Percentiles rank a stretch among this genome's conserved stretches.
Conservation (phyloP, 2,329 filamentous ascomycete genomes). For the Alternaria infectoria region DNA sequence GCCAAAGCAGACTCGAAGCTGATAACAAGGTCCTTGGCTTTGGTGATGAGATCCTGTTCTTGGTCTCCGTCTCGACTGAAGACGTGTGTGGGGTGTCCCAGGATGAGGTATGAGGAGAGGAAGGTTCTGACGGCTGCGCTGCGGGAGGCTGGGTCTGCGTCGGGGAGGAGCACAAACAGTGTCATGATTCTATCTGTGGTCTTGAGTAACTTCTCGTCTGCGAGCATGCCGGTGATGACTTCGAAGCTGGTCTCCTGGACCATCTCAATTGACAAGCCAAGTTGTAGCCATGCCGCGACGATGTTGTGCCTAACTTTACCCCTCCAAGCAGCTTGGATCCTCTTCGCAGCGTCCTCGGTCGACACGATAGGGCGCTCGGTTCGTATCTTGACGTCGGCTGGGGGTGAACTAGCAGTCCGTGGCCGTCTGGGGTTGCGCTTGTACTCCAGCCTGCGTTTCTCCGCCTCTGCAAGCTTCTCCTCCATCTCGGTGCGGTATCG, state of each 20-base stretch:
- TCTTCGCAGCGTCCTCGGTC: conserved; percentile 66
- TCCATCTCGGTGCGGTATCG: conserved; percentile 77
- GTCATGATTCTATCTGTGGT: conserved; percentile 71
- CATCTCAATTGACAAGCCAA: conserved; percentile 73
- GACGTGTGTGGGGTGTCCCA: conserved; percentile 79
- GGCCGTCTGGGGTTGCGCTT: conserved; percentile 62
- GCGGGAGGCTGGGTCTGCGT: conserved; percentile 66
- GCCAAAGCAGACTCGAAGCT: conserved; percentile 77
- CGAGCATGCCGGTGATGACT: conserved; percentile 71
- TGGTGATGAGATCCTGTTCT: conserved; percentile 75
- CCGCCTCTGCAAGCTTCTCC: conserved; percentile 78
- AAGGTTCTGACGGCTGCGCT: conserved; percentile 76
- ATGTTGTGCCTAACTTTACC: conserved; percentile 62
- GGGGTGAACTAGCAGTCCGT: conserved; percentile 62
- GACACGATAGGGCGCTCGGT: conserved; percentile 52
- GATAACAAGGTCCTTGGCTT: conserved; percentile 77
- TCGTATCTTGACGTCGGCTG: conserved; percentile 50
- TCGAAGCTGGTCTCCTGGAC: conserved; percentile 76
- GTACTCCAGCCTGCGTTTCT: conserved; percentile 67
- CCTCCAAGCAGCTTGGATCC: conserved; percentile 76
- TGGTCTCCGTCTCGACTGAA: conserved; percentile 75
- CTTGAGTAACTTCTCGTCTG: conserved; percentile 69
- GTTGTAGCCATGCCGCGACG: conserved; percentile 68
- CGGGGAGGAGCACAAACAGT: conserved; percentile 67
- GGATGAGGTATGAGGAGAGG: conserved; percentile 78